These are phyloP conservation scores for Epichloe gansuensis DNA, from an alignment of 2,329 filamentous ascomycete species.

Conservation along the genomic window DNA sequence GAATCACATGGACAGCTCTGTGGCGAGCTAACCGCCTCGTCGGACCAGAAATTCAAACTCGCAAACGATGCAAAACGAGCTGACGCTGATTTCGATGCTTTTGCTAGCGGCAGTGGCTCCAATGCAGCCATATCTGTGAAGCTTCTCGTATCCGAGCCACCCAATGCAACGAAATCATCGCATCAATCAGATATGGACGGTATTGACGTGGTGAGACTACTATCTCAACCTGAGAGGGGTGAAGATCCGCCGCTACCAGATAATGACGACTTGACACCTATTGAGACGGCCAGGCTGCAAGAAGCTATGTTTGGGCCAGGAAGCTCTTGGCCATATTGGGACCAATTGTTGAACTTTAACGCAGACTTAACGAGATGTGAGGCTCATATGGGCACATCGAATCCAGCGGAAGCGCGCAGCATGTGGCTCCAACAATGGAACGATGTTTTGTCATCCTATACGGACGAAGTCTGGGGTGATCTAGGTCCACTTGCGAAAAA, in stretches of 20 bases:
- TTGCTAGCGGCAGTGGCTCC: neutral
- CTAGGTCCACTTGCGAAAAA: conserved; percentile 38
- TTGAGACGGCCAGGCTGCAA: conserved; percentile 21
- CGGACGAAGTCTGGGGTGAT: conserved; percentile 58
- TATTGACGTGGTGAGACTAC: conserved; percentile 22
- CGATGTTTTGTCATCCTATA: conserved; percentile 41
- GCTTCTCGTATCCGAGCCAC: neutral
- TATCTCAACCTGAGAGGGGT: conserved; percentile 17
- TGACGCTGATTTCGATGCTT: neutral
- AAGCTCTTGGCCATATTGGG: conserved; percentile 20
- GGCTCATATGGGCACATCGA: conserved; percentile 25
- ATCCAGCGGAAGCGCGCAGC: conserved; percentile 25
- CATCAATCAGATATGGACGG: conserved; percentile 10
- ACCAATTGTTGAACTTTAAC: conserved; percentile 37
- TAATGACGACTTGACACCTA: conserved; percentile 14
- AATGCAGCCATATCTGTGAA: neutral
- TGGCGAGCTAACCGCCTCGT: neutral
- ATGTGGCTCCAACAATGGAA: conserved; percentile 44
- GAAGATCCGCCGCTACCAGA: conserved; percentile 12
- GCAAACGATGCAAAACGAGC: neutral
- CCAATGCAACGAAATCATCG: conserved; percentile 9
- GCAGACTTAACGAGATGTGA: conserved; percentile 24
- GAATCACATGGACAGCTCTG: neutral
- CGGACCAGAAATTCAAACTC: neutral
- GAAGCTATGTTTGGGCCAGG: conserved; percentile 23